phyloP scores from a whole-genome alignment of 208 protist genomes.

The Willaertia magna region DNA sequence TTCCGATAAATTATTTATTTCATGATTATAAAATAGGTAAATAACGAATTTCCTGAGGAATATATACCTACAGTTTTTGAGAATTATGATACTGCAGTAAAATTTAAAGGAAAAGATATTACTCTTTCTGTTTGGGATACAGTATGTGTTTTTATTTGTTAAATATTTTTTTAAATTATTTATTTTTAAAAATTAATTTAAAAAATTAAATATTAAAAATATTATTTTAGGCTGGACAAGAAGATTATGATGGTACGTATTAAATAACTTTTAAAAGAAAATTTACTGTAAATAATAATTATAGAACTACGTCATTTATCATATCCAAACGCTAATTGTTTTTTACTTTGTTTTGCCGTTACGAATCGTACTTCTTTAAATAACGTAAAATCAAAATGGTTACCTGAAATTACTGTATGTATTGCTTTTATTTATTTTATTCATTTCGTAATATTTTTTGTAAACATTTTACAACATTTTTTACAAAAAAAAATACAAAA shows the following conservation, averaged over 20 bases:
- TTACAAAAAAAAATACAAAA: no score
- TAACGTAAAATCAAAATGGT: background rate
- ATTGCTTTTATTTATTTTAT: no score
- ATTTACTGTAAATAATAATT: no score
- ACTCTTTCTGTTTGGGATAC: background rate
- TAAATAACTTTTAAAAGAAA: no score
- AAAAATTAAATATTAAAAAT: background rate
- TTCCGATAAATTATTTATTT: background rate
- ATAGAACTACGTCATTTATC: background rate
- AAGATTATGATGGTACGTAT: background rate
- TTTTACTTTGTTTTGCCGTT: background rate
- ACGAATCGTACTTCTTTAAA: background rate
- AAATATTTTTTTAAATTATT: no score
- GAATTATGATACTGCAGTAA: background rate
- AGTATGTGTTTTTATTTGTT: background rate
- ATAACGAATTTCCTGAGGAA: background rate
- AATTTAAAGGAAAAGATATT: background rate
- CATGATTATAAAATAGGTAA: background rate
- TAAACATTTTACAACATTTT: no score
- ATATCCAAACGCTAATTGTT: background rate
- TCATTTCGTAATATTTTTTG: no score
- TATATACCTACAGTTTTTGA: slow-evolving; percentile 14
- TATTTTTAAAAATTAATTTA: background rate
- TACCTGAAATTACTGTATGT: background rate
- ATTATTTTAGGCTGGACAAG: background rate